Evolutionary conservation across 768 basidiomycete genomes (phyloP).

Genomic region (Kwoniella europaea): DNA sequence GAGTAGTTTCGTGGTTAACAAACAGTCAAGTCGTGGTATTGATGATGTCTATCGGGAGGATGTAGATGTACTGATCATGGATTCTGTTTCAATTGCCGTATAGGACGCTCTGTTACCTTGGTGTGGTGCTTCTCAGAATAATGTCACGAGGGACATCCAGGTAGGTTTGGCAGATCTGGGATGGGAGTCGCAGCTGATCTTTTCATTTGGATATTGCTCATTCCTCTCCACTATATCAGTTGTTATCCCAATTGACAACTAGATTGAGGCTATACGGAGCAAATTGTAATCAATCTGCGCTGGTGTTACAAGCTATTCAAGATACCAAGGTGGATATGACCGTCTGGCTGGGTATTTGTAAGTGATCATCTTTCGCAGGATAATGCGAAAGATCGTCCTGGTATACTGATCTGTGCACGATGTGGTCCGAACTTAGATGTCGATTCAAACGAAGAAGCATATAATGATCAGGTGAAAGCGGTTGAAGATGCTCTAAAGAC

Average conservation of each 20-base stretch:
- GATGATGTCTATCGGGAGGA: too few species aligned
- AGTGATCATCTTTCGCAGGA: conserved; percentile 4
- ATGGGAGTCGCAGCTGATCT: neutral
- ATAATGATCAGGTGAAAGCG: conserved; percentile 71
- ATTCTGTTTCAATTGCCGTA: neutral
- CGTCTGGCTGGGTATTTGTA: conserved; percentile 64
- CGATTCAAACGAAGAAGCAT: conserved; percentile 70
- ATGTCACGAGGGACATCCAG: conserved; percentile 56
- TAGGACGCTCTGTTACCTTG: conserved; percentile 38
- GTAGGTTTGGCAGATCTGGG: conserved; percentile 18
- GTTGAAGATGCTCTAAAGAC: conserved; percentile 72
- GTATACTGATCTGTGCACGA: conserved; percentile 6
- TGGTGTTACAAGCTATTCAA: conserved; percentile 80
- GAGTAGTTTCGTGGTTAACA: conserved; percentile 12
- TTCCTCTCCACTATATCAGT: conserved; percentile 58
- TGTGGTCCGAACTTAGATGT: conserved; percentile 52
- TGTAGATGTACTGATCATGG: conserved; percentile 1
- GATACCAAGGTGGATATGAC: conserved; percentile 85
- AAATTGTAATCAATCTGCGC: conserved; percentile 59
- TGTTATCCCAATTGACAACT: conserved; percentile 83
- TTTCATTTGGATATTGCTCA: neutral
- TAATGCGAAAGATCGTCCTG: neutral
- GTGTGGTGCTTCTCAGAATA: conserved; percentile 51
- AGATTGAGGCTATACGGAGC: conserved; percentile 71
- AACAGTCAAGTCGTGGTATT: too few species aligned